Percentiles rank a stretch among this genome's conserved stretches.
Conservation (phyloP, 2,329 filamentous ascomycete species). For the Colletotrichum godetiae region DNA sequence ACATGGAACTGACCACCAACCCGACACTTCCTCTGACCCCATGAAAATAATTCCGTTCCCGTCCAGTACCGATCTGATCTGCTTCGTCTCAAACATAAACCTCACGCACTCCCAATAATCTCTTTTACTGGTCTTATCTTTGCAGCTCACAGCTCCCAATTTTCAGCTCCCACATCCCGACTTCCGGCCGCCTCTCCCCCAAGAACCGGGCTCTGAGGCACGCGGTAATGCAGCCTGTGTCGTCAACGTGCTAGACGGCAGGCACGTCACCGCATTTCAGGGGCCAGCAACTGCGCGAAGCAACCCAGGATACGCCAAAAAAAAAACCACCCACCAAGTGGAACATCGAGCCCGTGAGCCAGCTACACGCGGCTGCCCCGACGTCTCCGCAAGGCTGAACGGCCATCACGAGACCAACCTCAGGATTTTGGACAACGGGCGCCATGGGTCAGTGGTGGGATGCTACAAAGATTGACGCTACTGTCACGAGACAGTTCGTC, state of each 20-base stretch:
- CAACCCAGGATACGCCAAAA: slow-evolving; percentile 1
- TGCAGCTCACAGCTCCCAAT: neutral
- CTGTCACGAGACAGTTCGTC: slow-evolving; percentile 76
- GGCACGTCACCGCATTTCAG: slow-evolving; percentile 18
- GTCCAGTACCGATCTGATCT: slow-evolving; percentile 17
- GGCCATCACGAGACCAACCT: neutral
- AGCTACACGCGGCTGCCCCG: slow-evolving; percentile 3
- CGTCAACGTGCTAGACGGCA: slow-evolving; percentile 26
- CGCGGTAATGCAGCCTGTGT: slow-evolving; percentile 31
- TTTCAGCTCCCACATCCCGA: slow-evolving; percentile 9
- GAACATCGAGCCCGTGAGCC: neutral
- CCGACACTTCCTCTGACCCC: slow-evolving; percentile 26
- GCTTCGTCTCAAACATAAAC: slow-evolving; percentile 33
- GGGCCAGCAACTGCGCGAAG: slow-evolving; percentile 1
- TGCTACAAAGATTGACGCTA: slow-evolving; percentile 73
- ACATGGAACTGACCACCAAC: slow-evolving; percentile 28
- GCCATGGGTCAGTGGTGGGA: slow-evolving; percentile 71
- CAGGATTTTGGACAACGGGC: neutral
- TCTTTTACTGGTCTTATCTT: neutral
- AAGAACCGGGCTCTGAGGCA: neutral
- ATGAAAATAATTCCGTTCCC: slow-evolving; percentile 32
- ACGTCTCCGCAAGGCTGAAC: slow-evolving; percentile 9
- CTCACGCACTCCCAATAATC: slow-evolving; percentile 15
- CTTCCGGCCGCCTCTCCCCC: neutral
- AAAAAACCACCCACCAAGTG: neutral